These are phyloP conservation scores for Zygotorulaspora sp. DNA, from an alignment of 805 yeast species.

Conservation along the genomic window DNA sequence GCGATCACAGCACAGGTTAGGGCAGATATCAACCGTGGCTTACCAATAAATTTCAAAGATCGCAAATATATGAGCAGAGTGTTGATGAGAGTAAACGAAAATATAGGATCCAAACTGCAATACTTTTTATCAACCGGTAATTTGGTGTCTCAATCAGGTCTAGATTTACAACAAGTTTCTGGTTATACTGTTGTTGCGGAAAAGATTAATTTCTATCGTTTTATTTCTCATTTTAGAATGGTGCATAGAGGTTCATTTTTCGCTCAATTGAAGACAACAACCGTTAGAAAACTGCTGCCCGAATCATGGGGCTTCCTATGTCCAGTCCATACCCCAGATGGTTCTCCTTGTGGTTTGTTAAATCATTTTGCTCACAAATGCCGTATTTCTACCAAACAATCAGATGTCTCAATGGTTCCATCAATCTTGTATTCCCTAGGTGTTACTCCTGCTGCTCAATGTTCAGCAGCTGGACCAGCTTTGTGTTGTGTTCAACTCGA, in stretches of 20 bases:
- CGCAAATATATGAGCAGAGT: slow-evolving; percentile 78
- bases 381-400: slow-evolving; percentile 68
- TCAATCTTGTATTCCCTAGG: slow-evolving; percentile 64
- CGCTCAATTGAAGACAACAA: slow-evolving; percentile 94
- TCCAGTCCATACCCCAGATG: slow-evolving; percentile 99
- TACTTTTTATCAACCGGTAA: slow-evolving; percentile 96
- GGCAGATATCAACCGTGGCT: slow-evolving; percentile 74
- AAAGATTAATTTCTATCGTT: slow-evolving; percentile 94
- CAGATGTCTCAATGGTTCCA: slow-evolving; percentile 73
- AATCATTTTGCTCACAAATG: slow-evolving; percentile 97
- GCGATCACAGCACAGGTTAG: slow-evolving; percentile 68
- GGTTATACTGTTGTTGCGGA: slow-evolving; percentile 99
- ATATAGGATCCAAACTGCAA: slow-evolving; percentile 90
- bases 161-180: slow-evolving; percentile 95
- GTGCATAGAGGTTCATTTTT: slow-evolving; percentile 99
- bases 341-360: slow-evolving; percentile 96
- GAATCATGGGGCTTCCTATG: slow-evolving; percentile 99
- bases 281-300: slow-evolving; percentile 92
- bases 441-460: slow-evolving; percentile 65
- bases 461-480: slow-evolving; percentile 82
- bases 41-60: slow-evolving; percentile 78
- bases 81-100: slow-evolving; percentile 76
- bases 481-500: slow-evolving; percentile 89
- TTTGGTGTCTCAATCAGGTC: slow-evolving; percentile 92
- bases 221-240: slow-evolving; percentile 98